Percentiles rank a stretch among this genome's conserved stretches.
Conservation (phyloP, 371 early-diverging fungal genomes). For the Apophysomyces elegans region DNA sequence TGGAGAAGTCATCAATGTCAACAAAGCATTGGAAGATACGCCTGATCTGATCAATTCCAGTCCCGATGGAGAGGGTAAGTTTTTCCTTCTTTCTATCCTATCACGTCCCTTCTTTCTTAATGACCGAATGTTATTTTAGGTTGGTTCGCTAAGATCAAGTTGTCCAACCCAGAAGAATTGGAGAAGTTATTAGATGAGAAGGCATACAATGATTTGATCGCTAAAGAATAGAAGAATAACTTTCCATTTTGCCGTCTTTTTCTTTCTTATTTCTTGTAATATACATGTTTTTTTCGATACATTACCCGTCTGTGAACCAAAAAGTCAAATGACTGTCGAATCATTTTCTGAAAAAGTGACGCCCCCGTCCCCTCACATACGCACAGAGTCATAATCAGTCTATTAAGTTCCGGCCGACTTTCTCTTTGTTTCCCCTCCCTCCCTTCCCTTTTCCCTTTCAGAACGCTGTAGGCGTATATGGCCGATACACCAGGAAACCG, state of each 20-base stretch:
- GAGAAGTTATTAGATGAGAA: slow-evolving; percentile 74
- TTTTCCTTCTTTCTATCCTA: no score
- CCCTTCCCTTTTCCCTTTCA: not conserved
- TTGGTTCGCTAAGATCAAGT: slow-evolving; percentile 93
- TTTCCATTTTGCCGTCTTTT: not conserved
- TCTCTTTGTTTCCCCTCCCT: not conserved
- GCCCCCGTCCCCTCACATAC: no score
- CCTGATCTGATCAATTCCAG: slow-evolving; percentile 80
- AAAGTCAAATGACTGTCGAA: slow-evolving; percentile 10
- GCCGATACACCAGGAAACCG: slow-evolving; percentile 11
- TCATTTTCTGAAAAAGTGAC: not conserved
- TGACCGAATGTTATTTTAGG: slow-evolving; percentile 45
- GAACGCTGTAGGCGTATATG: slow-evolving; percentile 21
- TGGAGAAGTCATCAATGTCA: slow-evolving; percentile 85
- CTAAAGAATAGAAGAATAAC: slow-evolving; percentile 22
- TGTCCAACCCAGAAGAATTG: slow-evolving; percentile 70
- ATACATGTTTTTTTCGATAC: no score
- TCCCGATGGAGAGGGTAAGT: slow-evolving; percentile 79
- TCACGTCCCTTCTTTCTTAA: no score
- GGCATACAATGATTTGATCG: slow-evolving; percentile 61
- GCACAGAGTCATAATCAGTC: not conserved
- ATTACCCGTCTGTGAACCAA: not conserved
- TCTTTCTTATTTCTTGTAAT: no score
- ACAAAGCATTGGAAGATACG: slow-evolving; percentile 63
- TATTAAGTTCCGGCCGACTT: not conserved